Evolutionary conservation across 176 grass and related monocot species (phyloP), one percentile per base, ranked within the genome.

Genomic region (Pharus latifolius): DNA sequence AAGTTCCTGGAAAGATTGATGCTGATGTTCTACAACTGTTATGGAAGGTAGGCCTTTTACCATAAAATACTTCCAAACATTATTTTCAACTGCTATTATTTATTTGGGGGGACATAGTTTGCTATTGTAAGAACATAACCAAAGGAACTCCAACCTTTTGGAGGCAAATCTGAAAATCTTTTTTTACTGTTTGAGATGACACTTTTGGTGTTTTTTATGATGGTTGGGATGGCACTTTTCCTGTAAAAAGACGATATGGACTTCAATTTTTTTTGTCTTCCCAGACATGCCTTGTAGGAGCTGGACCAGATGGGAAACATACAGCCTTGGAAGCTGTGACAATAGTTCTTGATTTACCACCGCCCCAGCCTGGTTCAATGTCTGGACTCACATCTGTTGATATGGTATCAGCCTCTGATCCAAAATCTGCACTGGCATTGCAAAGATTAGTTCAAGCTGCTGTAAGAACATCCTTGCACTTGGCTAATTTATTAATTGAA

Each of bases 1-100:
- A 99, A 82, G 95, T 90, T 77, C 95, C 95, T 86, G 95, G 95
- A 68, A 99, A 99, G 72, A 99, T 94, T 60, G 90, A 99, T 86
- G 90, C 95, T 79, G 95, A 99, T 79, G 95, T 99, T 61, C 72
- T 99, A 65, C 95, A 99, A 78, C 73, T 99, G 55, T 72, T 99
- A 48, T 99, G 95, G 95, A 99, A 99, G 88, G 95, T 99, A 91
- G 76, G 40, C 78, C 72, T 71, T 77, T 64, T 72, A 13, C 31
- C 51, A 25, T 71, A 27, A 32, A 47, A 5, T 47, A 73, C 19
- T 55, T 60, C 56, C 22, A 45, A 46, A 45, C 18, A 42, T 59
- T 54, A 20, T 34, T 45, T 44, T 10, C 10, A 65, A 56, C 23
- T n/a, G 18, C 47, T 22, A 19, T 63, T 37, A 16, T 68, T 65